Conservation (phyloP, 2,329 filamentous ascomycete species). For the Stachybotrys chlorohalonatus region DNA sequence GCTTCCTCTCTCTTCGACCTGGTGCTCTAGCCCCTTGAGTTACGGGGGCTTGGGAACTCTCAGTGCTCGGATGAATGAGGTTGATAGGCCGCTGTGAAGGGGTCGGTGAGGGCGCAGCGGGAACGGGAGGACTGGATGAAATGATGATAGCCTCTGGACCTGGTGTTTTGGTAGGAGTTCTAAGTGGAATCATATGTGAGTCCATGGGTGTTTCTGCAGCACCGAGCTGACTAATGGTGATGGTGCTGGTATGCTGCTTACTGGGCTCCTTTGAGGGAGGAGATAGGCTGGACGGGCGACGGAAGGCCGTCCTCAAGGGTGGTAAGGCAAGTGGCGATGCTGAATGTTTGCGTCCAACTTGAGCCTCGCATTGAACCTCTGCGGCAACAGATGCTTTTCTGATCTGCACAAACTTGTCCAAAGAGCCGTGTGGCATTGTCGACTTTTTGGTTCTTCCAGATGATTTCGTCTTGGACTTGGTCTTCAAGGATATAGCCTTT, state of each 20-base stretch:
- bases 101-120: conserved; percentile 18
- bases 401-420: conserved; percentile 32
- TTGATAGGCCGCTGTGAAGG: conserved; percentile 5
- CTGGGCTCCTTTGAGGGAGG: conserved; percentile 17
- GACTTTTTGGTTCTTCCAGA: conserved; percentile 8
- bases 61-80: not conserved
- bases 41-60: not conserved
- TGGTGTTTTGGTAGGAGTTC: conserved; percentile 9
- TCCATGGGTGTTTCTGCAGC: conserved; percentile 25
- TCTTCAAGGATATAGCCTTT: conserved; percentile 11
- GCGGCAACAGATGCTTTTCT: conserved; percentile 21
- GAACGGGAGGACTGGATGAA: conserved; percentile 30
- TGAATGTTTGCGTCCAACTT: not conserved
- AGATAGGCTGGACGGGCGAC: conserved; percentile 10
- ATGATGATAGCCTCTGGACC: conserved; percentile 31
- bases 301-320: conserved; percentile 6
- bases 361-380: conserved; percentile 2
- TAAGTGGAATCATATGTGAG: conserved; percentile 32
- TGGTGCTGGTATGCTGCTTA: conserved; percentile 21
- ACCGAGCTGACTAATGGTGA: not conserved
- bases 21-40: not conserved
- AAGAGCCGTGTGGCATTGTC: conserved; percentile 16
- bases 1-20: not conserved
- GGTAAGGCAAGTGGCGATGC: conserved; percentile 2
- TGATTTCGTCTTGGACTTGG: conserved; percentile 13